Evolutionary conservation across 257 asterid genomes (phyloP).

Genomic region (Solanum pennellii): DNA sequence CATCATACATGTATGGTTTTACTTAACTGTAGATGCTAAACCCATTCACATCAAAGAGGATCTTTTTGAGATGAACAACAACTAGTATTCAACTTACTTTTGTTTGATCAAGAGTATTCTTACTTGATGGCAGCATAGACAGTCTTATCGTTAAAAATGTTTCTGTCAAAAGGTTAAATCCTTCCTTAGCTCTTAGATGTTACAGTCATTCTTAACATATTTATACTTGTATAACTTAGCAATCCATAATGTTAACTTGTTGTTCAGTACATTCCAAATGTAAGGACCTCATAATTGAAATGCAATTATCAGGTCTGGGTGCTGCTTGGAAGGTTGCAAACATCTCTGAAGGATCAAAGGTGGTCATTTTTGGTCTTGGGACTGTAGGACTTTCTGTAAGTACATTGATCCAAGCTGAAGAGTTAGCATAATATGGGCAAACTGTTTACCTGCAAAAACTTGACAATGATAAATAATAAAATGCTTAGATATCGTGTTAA

Average conservation of each 20-base stretch:
- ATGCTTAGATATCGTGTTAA: constrained; percentile 2
- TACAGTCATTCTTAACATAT: not conserved
- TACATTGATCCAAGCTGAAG: constrained; percentile 1
- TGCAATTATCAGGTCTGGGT: constrained; percentile 59
- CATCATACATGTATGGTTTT: not conserved
- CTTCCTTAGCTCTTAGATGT: not conserved
- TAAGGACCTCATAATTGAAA: not conserved
- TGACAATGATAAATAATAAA: not conserved
- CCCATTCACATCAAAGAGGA: not conserved
- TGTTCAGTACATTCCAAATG: not conserved
- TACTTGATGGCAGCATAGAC: not conserved
- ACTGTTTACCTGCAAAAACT: not conserved
- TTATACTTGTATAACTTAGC: not conserved
- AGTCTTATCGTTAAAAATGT: not conserved
- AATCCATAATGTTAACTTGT: not conserved
- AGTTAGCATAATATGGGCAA: not conserved
- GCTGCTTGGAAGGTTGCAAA: constrained; percentile 99
- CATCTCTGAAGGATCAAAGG: constrained; percentile 68
- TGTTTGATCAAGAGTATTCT: not conserved
- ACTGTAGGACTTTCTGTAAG: constrained; percentile 98
- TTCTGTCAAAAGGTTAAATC: not conserved
- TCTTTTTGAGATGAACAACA: not conserved
- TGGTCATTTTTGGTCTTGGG: constrained; percentile 89
- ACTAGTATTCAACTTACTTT: not conserved
- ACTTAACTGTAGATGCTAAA: not conserved